These are phyloP conservation scores for Dendrobium huoshanense DNA, from an alignment of 106 monocot genomes.

Conservation along the genomic window DNA sequence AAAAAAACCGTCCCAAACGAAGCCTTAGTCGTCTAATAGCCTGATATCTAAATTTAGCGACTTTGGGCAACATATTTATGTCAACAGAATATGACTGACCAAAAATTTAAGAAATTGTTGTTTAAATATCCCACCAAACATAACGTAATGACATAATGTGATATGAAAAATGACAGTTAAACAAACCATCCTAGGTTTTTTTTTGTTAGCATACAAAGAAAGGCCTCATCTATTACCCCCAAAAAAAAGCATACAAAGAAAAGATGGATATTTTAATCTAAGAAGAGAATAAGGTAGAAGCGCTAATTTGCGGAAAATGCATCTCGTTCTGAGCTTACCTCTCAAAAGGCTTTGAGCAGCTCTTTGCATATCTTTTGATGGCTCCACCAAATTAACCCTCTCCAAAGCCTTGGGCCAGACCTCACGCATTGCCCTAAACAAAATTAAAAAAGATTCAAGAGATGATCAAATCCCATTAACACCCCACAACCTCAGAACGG, in stretches of 20 bases:
- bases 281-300: no score
- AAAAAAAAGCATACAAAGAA: no score
- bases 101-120: not conserved
- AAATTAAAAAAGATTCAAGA: not conserved
- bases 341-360: slow-evolving; percentile 66
- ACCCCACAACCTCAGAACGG: not conserved
- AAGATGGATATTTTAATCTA: no score
- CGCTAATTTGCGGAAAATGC: not conserved
- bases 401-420: slow-evolving; percentile 83
- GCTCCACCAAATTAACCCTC: slow-evolving; percentile 82
- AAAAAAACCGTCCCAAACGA: no score
- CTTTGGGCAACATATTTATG: no score
- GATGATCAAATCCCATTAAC: not conserved
- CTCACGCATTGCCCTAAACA: slow-evolving; percentile 80
- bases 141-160: not conserved
- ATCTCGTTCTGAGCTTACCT: slow-evolving; percentile 25
- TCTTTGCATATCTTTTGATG: slow-evolving; percentile 93
- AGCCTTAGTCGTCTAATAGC: no score
- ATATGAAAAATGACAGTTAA: not conserved
- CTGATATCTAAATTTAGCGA: no score
- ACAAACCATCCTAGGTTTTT: not conserved
- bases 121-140: not conserved
- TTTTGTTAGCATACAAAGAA: no score
- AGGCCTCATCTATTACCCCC: no score
- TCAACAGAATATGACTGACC: no score